These are phyloP conservation scores for Tricholomella constricta DNA, from an alignment of 768 basidiomycete species.

Conservation along the genomic window DNA sequence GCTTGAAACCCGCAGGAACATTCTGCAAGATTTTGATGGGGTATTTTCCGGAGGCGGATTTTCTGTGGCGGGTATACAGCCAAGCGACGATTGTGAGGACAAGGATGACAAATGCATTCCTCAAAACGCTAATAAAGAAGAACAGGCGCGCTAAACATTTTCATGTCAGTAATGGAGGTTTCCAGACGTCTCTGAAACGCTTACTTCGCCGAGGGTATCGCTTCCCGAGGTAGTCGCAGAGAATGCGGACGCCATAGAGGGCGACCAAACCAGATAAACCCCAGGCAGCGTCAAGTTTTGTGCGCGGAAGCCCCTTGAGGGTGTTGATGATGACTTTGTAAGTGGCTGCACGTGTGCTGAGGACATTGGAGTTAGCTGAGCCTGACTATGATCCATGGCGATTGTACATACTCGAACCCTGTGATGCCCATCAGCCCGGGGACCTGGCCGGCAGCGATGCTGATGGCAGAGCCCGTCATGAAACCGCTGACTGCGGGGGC, in stretches of 20 bases:
- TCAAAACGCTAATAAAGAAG: slow-evolving; percentile 77
- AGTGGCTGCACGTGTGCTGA: slow-evolving; percentile 80
- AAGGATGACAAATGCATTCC: slow-evolving; percentile 88
- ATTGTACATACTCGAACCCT: slow-evolving; percentile 68
- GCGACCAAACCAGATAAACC: slow-evolving; percentile 74
- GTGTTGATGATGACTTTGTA: slow-evolving; percentile 93
- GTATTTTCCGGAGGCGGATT: slow-evolving; percentile 60
- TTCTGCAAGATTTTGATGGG: slow-evolving; percentile 82
- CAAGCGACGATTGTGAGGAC: slow-evolving; percentile 86
- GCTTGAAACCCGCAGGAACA: slow-evolving; percentile 84
- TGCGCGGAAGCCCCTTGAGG: slow-evolving; percentile 74
- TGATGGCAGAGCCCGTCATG: slow-evolving; percentile 99
- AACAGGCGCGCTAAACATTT: slow-evolving; percentile 54
- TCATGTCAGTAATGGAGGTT: neutral
- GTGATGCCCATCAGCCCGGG: slow-evolving; percentile 88
- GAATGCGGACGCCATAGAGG: slow-evolving; percentile 69
- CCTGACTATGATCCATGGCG: neutral
- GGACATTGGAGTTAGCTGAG: slow-evolving; percentile 7
- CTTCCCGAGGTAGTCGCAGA: slow-evolving; percentile 50
- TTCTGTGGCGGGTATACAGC: slow-evolving; percentile 73
- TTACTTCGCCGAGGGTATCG: slow-evolving; percentile 65
- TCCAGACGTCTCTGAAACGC: slow-evolving; percentile 15
- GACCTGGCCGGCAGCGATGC: slow-evolving; percentile 84
- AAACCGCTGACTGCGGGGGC: slow-evolving; percentile 83
- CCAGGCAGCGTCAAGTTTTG: slow-evolving; percentile 85